These are phyloP conservation scores for Ascoidea rubescens DNA, from an alignment of 805 yeast genomes.

Conservation along the genomic window DNA sequence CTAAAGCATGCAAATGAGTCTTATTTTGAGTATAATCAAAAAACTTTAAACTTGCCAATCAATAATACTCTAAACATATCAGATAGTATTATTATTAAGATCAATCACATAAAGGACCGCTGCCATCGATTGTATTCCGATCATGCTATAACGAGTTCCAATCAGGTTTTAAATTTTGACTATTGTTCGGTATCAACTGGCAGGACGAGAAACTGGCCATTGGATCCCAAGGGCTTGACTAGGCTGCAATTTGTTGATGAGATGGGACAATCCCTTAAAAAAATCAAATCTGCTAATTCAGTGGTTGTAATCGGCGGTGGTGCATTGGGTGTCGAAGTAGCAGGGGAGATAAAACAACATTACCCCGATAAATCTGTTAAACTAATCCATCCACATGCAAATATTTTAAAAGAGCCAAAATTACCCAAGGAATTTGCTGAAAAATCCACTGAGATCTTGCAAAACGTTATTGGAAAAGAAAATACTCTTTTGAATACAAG, in stretches of 20 bases:
- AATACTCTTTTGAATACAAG: conserved; percentile 20
- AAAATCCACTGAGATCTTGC: conserved; percentile 8
- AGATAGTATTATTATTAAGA: conserved; percentile 12
- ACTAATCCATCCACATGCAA: conserved; percentile 27
- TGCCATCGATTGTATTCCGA: conserved; percentile 6
- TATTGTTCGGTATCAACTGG: conserved; percentile 35
- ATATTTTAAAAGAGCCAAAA: conserved; percentile 25
- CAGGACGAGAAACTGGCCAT: conserved; percentile 38
- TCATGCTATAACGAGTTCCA: conserved; percentile 1
- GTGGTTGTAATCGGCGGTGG: conserved; percentile 40
- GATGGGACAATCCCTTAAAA: conserved; percentile 22
- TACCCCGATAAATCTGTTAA: conserved; percentile 24
- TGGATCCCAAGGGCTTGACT: conserved; percentile 32
- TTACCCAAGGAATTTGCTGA: conserved; percentile 14
- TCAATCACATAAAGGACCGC: conserved; percentile 11
- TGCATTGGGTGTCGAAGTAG: conserved; percentile 36
- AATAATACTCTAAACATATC: conserved; percentile 12
- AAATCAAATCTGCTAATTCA: conserved; percentile 21
- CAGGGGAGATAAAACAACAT: conserved; percentile 29
- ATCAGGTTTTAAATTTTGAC: conserved; percentile 22
- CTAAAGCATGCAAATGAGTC: conserved; percentile 21
- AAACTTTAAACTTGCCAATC: conserved; percentile 13
- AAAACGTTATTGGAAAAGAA: conserved; percentile 9
- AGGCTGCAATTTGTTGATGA: conserved; percentile 24
- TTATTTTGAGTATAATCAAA: conserved; percentile 18